Evolutionary conservation across 148 eudicot species (phyloP).

Genomic region (Cornus suecica): DNA sequence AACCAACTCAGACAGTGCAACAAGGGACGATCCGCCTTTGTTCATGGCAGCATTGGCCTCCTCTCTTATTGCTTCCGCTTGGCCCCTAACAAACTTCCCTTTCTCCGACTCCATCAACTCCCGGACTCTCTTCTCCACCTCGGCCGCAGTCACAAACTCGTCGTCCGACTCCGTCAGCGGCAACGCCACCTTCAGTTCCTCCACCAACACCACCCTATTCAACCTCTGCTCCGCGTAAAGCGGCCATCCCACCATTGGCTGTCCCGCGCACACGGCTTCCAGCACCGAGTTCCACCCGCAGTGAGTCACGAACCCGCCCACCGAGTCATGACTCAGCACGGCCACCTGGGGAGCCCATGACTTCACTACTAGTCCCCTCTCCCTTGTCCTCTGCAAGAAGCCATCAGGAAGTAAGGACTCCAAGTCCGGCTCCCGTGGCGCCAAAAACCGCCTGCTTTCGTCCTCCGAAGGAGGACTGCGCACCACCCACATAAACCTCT

Average conservation of each 20-base stretch:
- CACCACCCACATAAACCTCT: too few species aligned
- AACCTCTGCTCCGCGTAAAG: constrained; percentile 39
- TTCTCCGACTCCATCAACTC: too few species aligned
- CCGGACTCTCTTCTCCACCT: too few species aligned
- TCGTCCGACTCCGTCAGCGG: constrained; percentile 23
- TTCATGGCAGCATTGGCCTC: constrained; percentile 1
- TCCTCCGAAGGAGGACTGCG: constrained; percentile 25
- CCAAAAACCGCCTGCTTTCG: too few species aligned
- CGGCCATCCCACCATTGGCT: constrained; percentile 50
- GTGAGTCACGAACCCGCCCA: too few species aligned
- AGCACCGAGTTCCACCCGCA: too few species aligned
- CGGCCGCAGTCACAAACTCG: too few species aligned
- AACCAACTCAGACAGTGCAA: constrained; percentile 15
- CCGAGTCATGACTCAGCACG: too few species aligned
- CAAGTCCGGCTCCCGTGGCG: constrained; percentile 21
- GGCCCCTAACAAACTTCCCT: too few species aligned
- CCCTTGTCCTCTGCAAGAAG: too few species aligned
- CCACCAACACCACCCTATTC: constrained; percentile 32
- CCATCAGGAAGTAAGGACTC: constrained; percentile 25
- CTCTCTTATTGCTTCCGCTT: constrained; percentile 7
- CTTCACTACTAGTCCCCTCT: too few species aligned
- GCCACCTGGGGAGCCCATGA: too few species aligned
- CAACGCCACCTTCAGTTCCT: constrained; percentile 32
- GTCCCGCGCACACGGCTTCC: constrained; percentile 35
- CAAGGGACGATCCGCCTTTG: constrained; percentile 19